These are phyloP conservation scores for Kingdonia uniflora DNA, from an alignment of 164 flowering plant genomes.

Conservation along the genomic window DNA sequence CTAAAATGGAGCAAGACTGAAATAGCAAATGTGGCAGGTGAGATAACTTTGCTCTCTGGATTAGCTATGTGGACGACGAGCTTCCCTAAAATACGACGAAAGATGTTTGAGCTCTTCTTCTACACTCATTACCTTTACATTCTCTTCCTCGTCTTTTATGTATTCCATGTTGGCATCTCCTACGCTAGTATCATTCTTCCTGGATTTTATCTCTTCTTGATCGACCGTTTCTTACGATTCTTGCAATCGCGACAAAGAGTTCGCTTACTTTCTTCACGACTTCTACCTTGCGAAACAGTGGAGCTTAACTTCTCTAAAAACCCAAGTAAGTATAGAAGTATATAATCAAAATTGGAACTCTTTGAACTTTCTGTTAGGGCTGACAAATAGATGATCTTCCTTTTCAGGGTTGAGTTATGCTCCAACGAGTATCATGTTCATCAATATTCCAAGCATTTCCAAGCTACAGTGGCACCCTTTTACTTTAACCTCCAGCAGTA, in stretches of 20 bases:
- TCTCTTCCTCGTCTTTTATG: conserved; percentile 57
- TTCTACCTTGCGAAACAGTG: conserved; percentile 49
- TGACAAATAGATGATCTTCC: not conserved
- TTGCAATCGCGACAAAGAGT: conserved; percentile 52
- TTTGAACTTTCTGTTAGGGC: too few relatives aligned
- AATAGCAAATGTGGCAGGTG: conserved; percentile 64
- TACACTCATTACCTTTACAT: conserved; percentile 79
- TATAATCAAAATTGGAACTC: not conserved
- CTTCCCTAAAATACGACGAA: conserved; percentile 44
- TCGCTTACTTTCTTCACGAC: conserved; percentile 51
- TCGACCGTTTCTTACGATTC: conserved; percentile 72
- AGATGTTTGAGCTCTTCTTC: conserved; percentile 73
- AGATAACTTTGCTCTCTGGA: conserved; percentile 49
- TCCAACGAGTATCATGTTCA: conserved; percentile 49
- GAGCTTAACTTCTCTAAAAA: conserved; percentile 75
- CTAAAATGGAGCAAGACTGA: conserved; percentile 40
- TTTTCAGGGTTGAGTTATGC: conserved; percentile 39
- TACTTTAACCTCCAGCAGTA: conserved; percentile 54
- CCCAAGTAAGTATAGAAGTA: conserved; percentile 28
- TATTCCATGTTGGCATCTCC: conserved; percentile 56
- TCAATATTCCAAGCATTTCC: conserved; percentile 59
- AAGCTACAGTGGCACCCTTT: conserved; percentile 86
- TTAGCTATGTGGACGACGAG: conserved; percentile 54
- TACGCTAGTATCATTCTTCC: conserved; percentile 60
- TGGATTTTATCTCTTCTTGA: conserved; percentile 67